phyloP scores from a whole-genome alignment of 257 asterid species.

The Penstemon eatonii region DNA sequence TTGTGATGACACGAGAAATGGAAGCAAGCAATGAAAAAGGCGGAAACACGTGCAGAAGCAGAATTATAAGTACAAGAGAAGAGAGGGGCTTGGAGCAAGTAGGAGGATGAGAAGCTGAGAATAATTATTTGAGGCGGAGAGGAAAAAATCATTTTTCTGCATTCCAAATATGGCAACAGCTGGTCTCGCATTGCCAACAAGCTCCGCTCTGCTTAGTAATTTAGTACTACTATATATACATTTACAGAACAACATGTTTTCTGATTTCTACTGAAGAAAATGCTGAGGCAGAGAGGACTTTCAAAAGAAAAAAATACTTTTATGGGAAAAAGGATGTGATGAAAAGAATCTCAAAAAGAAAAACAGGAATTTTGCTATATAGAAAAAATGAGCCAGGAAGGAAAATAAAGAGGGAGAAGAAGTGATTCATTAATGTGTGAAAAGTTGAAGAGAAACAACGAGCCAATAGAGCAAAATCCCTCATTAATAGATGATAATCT shows the following conservation, averaged over 20 bases:
- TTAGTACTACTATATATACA: no score
- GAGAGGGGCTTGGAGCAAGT: slow-evolving; percentile 67
- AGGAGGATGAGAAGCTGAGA: slow-evolving; percentile 55
- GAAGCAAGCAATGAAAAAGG: not conserved
- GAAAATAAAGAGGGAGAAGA: not conserved
- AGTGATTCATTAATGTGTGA: slow-evolving; percentile 14
- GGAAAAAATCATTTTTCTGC: slow-evolving; percentile 44
- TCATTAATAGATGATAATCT: slow-evolving; percentile 15
- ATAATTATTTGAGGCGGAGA: slow-evolving; percentile 59
- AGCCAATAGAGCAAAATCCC: slow-evolving; percentile 21
- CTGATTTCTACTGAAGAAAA: slow-evolving; percentile 26
- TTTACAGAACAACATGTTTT: not conserved
- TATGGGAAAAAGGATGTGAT: not conserved
- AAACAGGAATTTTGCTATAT: slow-evolving; percentile 31
- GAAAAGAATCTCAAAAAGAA: slow-evolving; percentile 21
- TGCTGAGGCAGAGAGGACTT: slow-evolving; percentile 23
- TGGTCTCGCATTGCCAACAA: slow-evolving; percentile 64
- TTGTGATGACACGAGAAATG: no score
- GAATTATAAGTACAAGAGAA: slow-evolving; percentile 35
- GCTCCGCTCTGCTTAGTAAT: slow-evolving; percentile 23
- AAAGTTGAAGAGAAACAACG: not conserved
- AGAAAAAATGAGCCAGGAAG: slow-evolving; percentile 21
- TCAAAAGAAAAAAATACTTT: slow-evolving; percentile 1
- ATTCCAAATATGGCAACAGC: slow-evolving; percentile 48
- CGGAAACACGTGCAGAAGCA: not conserved